These are phyloP conservation scores for Fusarium chlamydosporum DNA, from an alignment of 2,329 filamentous ascomycete genomes.

Conservation along the genomic window DNA sequence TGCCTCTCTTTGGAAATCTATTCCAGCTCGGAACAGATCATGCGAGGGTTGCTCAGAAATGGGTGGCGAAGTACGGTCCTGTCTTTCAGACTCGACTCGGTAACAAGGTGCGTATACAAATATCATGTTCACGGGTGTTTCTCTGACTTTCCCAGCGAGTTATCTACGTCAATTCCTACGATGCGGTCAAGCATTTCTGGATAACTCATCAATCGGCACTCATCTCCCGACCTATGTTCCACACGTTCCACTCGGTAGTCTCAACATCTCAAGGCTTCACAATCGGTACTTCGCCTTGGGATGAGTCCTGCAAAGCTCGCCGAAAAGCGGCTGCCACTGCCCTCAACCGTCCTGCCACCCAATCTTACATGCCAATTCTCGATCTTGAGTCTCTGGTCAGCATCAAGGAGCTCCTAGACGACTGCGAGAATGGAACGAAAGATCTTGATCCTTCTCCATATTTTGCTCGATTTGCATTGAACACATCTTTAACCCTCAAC, in stretches of 20 bases:
- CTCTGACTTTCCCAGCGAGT: conserved; percentile 65
- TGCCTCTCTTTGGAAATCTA: conserved; percentile 75
- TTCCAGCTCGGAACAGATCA: conserved; percentile 71
- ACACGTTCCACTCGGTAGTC: conserved; percentile 86
- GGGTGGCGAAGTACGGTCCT: conserved; percentile 72
- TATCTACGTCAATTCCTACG: conserved; percentile 83
- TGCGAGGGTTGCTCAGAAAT: conserved; percentile 67
- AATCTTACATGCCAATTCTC: conserved; percentile 86
- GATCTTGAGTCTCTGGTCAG: conserved; percentile 81
- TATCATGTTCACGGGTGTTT: too few relatives aligned
- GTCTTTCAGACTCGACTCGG: conserved; percentile 78
- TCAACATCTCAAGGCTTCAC: conserved; percentile 84
- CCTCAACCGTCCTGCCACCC: conserved; percentile 80
- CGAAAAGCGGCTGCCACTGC: conserved; percentile 85
- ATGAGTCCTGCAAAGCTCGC: conserved; percentile 82
- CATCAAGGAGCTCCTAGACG: conserved; percentile 78
- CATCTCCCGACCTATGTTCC: conserved; percentile 82
- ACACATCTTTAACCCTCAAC: conserved; percentile 82
- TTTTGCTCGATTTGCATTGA: conserved; percentile 82
- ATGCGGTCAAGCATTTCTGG: conserved; percentile 80
- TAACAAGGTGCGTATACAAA: conserved; percentile 66
- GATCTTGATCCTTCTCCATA: conserved; percentile 81
- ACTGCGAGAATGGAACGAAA: conserved; percentile 71
- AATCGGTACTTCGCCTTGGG: conserved; percentile 87
- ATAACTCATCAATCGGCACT: conserved; percentile 83